Percentiles rank a stretch among this genome's conserved stretches.
phyloP scores from a whole-genome alignment of 805 yeast genomes.

The Metschnikowia orientalis region DNA sequence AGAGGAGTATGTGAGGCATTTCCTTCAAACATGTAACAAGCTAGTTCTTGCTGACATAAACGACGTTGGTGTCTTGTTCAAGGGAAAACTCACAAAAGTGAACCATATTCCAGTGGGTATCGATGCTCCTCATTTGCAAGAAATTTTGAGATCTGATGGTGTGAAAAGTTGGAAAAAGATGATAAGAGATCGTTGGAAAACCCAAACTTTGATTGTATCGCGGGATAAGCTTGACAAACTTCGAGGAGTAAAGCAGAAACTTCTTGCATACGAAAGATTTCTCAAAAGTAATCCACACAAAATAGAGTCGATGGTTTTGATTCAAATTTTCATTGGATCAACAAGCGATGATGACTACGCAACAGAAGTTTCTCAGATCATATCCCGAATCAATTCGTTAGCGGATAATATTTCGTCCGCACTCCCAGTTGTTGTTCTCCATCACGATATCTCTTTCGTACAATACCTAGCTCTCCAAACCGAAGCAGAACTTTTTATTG shows the following conservation, averaged over 20 bases:
- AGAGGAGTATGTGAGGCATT: conserved; percentile 89
- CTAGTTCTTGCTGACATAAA: conserved; percentile 79
- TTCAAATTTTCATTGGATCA: conserved; percentile 73
- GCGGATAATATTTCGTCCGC: conserved; percentile 64
- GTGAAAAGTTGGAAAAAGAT: conserved; percentile 63
- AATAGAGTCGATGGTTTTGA: conserved; percentile 64
- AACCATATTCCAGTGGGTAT: conserved; percentile 73
- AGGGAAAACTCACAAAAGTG: conserved; percentile 54
- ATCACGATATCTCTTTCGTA: conserved; percentile 82
- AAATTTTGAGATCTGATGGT: conserved; percentile 41
- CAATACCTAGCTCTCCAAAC: conserved; percentile 82
- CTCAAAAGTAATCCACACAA: conserved; percentile 67
- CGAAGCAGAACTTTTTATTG: conserved; percentile 86
- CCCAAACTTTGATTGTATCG: conserved; percentile 68
- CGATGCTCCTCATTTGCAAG: conserved; percentile 55
- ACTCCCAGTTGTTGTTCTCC: conserved; percentile 83
- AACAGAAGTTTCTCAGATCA: conserved; percentile 67
- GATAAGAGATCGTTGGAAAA: conserved; percentile 75
- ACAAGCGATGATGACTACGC: conserved; percentile 60
- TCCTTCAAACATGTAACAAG: conserved; percentile 83
- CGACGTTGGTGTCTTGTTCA: conserved; percentile 53
- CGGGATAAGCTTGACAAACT: conserved; percentile 86
- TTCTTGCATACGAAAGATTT: conserved; percentile 81
- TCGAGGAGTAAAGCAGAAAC: conserved; percentile 83
- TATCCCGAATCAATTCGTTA: conserved; percentile 78